Base-by-base conservation (phyloP, 345 rosid genomes). In the Lepidium aucheri region DNA sequence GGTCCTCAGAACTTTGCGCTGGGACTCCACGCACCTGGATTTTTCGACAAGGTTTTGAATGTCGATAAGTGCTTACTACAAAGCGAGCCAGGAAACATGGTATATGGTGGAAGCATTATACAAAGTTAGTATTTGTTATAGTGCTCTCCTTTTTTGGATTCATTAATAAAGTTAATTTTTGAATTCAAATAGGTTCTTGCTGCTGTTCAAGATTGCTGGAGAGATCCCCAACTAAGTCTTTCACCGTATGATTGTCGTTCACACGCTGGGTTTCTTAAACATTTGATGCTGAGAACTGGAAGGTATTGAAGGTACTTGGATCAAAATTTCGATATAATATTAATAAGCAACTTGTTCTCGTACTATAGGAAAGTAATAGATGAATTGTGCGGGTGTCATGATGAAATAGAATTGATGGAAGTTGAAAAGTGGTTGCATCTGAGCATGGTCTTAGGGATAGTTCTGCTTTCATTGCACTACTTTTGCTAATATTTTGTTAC, bases 1-100 rank as follows among this genome's bases (percentile, higher is more conserved):
- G 85, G 81, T 56, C 63, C 53, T 18, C 74, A 70, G 67, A 81
- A 75, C 61, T 84, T 80, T 73, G 94, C 96, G 0, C 46, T 93
- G 65, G 96, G 98, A 56, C 78, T 93, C 38, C 97, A 90, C 72
- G 98, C 90, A 41, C 92, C 97, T 61, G 98, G 94, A 32, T 89
- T 74, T 68, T 93, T 93, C 40, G 96, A 90, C 73, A 93, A 88
- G 84, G 93, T 93, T 72, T 74, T 90, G 26, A 80, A 93, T 68
- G 79, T 93, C 11, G 77, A 84, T 59, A 85, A 80, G 68, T 93
- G 98, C 80, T 81, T 90, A 65, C 68, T 93, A 63, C 98, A 88
- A 68, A 86, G 96, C 68, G 85, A 84, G 66, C 89, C 98, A 52
- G 96, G 88, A 26, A 85, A 93, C 72, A 47, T 60, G 94, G 96